A percentile compares a stretch with the other conserved stretches of the same genome.
Evolutionary conservation across 2,329 filamentous ascomycete species (phyloP).

Genomic region (Lasiodiplodia theobromae): DNA sequence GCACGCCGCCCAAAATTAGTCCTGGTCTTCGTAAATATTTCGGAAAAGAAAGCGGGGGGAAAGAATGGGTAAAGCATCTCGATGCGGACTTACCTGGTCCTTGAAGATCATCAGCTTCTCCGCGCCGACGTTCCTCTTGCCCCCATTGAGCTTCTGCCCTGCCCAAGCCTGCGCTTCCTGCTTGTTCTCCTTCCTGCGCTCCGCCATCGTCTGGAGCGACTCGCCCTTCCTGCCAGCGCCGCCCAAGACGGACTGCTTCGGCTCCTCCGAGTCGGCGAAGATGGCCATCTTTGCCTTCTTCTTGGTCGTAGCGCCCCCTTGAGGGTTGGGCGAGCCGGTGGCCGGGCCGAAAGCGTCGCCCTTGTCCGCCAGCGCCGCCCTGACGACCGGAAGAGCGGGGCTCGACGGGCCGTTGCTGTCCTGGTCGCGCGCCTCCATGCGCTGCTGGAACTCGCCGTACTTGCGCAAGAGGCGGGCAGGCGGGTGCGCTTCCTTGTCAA

Average conservation of each 20-base stretch:
- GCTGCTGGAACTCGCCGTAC: constrained; percentile 87
- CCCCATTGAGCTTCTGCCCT: constrained; percentile 87
- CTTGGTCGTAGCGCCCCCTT: constrained; percentile 62
- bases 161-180: constrained; percentile 88
- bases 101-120: constrained; percentile 93
- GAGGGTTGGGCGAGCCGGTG: constrained; percentile 67
- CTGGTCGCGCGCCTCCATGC: constrained; percentile 72
- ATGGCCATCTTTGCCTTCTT: constrained; percentile 85
- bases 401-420: constrained; percentile 74
- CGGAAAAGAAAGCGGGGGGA: constrained; percentile 39
- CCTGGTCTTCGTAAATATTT: constrained; percentile 89
- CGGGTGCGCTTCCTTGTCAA: constrained; percentile 87
- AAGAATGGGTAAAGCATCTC: constrained; percentile 34
- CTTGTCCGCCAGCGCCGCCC: constrained; percentile 85
- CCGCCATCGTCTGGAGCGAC: constrained; percentile 82
- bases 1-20: constrained; percentile 78
- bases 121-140: constrained; percentile 77
- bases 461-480: constrained; percentile 83
- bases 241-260: constrained; percentile 63
- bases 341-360: constrained; percentile 75
- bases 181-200: constrained; percentile 93
- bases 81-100: constrained; percentile 80
- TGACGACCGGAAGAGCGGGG: constrained; percentile 82
- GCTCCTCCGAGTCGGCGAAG: constrained; percentile 77
- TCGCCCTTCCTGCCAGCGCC: constrained; percentile 81